These are phyloP conservation scores for Colletotrichum sp. DNA, from an alignment of 2,329 filamentous ascomycete genomes.

Conservation along the genomic window DNA sequence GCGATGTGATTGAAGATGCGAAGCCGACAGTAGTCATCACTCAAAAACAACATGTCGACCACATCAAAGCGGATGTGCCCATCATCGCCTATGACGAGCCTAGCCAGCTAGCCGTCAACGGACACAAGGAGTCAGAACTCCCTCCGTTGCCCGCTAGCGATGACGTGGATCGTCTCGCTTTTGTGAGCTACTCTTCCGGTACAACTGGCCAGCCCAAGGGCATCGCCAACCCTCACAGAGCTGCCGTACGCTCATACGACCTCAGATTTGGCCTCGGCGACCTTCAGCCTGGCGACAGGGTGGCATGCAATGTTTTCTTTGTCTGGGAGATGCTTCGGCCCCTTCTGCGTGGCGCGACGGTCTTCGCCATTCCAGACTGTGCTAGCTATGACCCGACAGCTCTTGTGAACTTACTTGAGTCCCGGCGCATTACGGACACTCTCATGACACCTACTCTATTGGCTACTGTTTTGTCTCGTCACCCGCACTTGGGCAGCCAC, in stretches of 20 bases:
- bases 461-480: conserved; percentile 73
- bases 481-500: conserved; percentile 66
- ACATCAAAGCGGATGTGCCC: conserved; percentile 67
- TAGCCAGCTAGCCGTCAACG: conserved; percentile 23
- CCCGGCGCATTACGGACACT: conserved; percentile 75
- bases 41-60: conserved; percentile 64
- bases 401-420: conserved; percentile 71
- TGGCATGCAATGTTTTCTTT: conserved; percentile 90
- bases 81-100: conserved; percentile 67
- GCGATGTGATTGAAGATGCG: conserved; percentile 79
- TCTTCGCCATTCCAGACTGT: conserved; percentile 76
- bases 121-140: conserved; percentile 24
- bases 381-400: conserved; percentile 78
- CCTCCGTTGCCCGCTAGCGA: conserved; percentile 62
- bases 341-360: conserved; percentile 75
- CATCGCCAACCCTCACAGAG: conserved; percentile 79
- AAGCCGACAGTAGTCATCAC: conserved; percentile 74
- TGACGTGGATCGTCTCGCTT: conserved; percentile 75
- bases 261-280: conserved; percentile 74
- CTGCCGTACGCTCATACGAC: conserved; percentile 75
- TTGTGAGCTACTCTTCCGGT: conserved; percentile 82
- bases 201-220: conserved; percentile 82
- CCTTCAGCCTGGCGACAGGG: conserved; percentile 72
- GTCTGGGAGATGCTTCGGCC: conserved; percentile 85
- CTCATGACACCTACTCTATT: conserved; percentile 84